Percentiles rank a stretch among this genome's conserved stretches.
Evolutionary conservation across 2,329 filamentous ascomycete species (phyloP).

Genomic region (Colletotrichum graminicola): DNA sequence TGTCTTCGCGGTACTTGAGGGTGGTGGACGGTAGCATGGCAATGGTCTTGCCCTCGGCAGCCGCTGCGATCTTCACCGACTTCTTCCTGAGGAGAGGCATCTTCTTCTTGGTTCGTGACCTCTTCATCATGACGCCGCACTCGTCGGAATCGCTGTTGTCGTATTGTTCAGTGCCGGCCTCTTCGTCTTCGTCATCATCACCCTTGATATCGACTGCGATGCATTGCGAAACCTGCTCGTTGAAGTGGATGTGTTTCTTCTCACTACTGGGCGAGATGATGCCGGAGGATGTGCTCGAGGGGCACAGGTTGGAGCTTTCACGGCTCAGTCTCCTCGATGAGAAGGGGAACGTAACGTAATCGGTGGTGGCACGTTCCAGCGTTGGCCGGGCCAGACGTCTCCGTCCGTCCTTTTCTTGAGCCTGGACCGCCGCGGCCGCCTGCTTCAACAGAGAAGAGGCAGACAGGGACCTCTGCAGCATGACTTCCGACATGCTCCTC

Average conservation of each 20-base stretch:
- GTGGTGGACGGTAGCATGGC: slow-evolving; percentile 90
- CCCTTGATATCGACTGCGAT: slow-evolving; percentile 92
- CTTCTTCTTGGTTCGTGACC: slow-evolving; percentile 68
- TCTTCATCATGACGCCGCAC: slow-evolving; percentile 85
- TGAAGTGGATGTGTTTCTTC: slow-evolving; percentile 93
- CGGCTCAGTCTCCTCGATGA: slow-evolving; percentile 71
- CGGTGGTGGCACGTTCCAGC: slow-evolving; percentile 74
- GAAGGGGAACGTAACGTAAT: slow-evolving; percentile 75
- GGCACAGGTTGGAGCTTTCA: slow-evolving; percentile 73
- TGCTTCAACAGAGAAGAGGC: slow-evolving; percentile 91
- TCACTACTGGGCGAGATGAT: slow-evolving; percentile 72
- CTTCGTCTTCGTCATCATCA: slow-evolving; percentile 78
- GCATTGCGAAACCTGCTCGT: slow-evolving; percentile 94
- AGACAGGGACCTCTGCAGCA: slow-evolving; percentile 90
- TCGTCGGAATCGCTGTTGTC: slow-evolving; percentile 79
- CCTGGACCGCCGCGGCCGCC: slow-evolving; percentile 86
- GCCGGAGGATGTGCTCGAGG: slow-evolving; percentile 80
- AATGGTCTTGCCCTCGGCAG: slow-evolving; percentile 84
- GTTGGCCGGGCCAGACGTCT: slow-evolving; percentile 63
- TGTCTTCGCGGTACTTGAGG: slow-evolving; percentile 85
- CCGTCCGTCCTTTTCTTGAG: slow-evolving; percentile 74
- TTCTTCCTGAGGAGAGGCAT: slow-evolving; percentile 64
- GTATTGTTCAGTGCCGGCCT: slow-evolving; percentile 54
- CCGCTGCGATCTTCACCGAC: slow-evolving; percentile 56
- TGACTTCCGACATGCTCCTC: slow-evolving; percentile 94